phyloP scores from a whole-genome alignment of 257 asterid species.

The Solanum chiquidenum region DNA sequence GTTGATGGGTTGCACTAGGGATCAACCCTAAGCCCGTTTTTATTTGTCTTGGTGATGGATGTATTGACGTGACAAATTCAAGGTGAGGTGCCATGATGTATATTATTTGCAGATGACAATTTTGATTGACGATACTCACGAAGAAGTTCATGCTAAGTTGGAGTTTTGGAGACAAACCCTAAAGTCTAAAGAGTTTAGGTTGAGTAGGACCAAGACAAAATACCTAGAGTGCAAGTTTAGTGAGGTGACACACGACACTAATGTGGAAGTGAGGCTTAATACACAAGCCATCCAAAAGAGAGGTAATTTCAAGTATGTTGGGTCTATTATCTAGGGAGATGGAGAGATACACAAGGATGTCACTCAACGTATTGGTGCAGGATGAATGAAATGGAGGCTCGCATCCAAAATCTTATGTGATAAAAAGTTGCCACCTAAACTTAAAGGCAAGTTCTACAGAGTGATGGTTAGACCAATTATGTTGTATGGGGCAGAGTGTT shows the following conservation, averaged over 20 bases:
- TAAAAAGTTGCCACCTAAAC: not conserved
- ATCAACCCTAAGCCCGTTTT: not conserved
- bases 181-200: not conserved
- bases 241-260: not conserved
- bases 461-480: not conserved
- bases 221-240: not conserved
- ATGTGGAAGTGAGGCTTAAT: not conserved
- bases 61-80: not conserved
- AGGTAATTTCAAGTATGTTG: not conserved
- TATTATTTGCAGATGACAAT: not conserved
- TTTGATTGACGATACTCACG: not conserved
- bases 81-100: not conserved
- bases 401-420: not conserved
- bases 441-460: not conserved
- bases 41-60: not conserved
- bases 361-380: not conserved
- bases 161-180: not conserved
- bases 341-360: not conserved
- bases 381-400: not conserved
- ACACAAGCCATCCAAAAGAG: not conserved
- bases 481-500: not conserved
- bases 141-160: not conserved
- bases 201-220: not conserved
- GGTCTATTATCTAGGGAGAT: not conserved
- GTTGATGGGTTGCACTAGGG: not conserved